A percentile compares a stretch with the other conserved stretches of the same genome.
Evolutionary conservation across 768 basidiomycete species (phyloP).

Genomic region (Termitomyces sp.): DNA sequence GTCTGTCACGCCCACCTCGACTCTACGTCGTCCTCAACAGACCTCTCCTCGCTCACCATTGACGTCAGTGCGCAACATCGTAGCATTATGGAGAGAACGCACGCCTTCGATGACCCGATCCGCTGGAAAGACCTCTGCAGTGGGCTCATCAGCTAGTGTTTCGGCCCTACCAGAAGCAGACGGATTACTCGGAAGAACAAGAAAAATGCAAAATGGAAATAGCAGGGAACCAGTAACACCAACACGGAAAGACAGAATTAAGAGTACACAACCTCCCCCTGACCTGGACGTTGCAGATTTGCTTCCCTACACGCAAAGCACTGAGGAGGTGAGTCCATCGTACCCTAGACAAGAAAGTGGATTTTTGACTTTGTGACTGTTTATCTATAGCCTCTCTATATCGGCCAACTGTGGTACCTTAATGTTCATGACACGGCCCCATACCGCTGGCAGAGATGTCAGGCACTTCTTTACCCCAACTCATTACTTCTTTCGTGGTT

Average conservation of each 20-base stretch:
- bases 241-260: slow-evolving; percentile 18
- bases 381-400: slow-evolving; percentile 68
- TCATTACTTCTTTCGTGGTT: slow-evolving; percentile 86
- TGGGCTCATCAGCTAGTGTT: slow-evolving; percentile 29
- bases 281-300: slow-evolving; percentile 40
- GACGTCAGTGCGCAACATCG: slow-evolving; percentile 71
- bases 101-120: slow-evolving; percentile 45
- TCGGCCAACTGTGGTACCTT: slow-evolving; percentile 86
- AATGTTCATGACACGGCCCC: slow-evolving; percentile 84
- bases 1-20: slow-evolving; percentile 41
- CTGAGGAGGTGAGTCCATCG: slow-evolving; percentile 36
- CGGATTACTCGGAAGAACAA: slow-evolving; percentile 48
- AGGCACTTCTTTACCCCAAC: slow-evolving; percentile 77
- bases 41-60: slow-evolving; percentile 66
- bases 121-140: slow-evolving; percentile 28
- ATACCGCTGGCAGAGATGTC: slow-evolving; percentile 77
- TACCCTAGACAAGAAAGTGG: not conserved
- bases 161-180: slow-evolving; percentile 34
- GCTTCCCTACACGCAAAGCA: slow-evolving; percentile 41
- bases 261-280: slow-evolving; percentile 31
- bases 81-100: slow-evolving; percentile 76
- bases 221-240: slow-evolving; percentile 19
- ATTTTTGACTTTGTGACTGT: slow-evolving; percentile 13
- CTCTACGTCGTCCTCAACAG: slow-evolving; percentile 53
- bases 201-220: slow-evolving; percentile 27